These are phyloP conservation scores for Tolypocladium ophioglossoides DNA, from an alignment of 2,329 filamentous ascomycete species.

Conservation along the genomic window DNA sequence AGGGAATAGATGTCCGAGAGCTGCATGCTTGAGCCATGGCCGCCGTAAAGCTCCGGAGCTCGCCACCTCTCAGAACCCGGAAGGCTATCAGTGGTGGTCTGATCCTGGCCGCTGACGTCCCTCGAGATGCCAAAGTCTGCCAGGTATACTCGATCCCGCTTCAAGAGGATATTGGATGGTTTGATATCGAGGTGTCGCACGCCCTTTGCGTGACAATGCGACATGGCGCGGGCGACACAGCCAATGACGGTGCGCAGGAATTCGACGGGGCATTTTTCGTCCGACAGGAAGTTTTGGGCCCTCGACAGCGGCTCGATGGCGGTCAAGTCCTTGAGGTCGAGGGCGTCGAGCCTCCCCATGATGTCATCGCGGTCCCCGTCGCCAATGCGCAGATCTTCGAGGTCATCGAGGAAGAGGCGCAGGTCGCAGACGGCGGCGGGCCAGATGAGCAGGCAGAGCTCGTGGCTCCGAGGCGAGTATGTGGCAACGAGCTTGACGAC, in stretches of 20 bases:
- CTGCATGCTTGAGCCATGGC: conserved; percentile 30
- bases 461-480: conserved; percentile 28
- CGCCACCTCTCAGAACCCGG: conserved; percentile 34
- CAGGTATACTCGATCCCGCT: conserved; percentile 32
- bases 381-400: conserved; percentile 27
- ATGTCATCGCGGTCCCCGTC: conserved; percentile 30
- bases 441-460: conserved; percentile 35
- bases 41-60: conserved; percentile 31
- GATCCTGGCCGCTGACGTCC: conserved; percentile 32
- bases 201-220: conserved; percentile 29
- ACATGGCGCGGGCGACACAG: conserved; percentile 32
- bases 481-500: conserved; percentile 36
- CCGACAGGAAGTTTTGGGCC: conserved; percentile 10
- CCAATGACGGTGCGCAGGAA: conserved; percentile 32
- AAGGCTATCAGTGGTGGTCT: conserved; percentile 30
- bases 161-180: conserved; percentile 35
- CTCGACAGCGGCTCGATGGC: conserved; percentile 19
- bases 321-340: conserved; percentile 26
- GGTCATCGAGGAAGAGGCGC: conserved; percentile 28
- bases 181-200: conserved; percentile 38
- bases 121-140: conserved; percentile 39
- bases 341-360: conserved; percentile 22
- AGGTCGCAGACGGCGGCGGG: conserved; percentile 37
- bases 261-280: conserved; percentile 24
- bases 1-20: conserved; percentile 37